Percentiles rank a stretch among this genome's conserved stretches.
Conservation (phyloP, 129 eudicot genomes). For the Escallonia herrerae region DNA sequence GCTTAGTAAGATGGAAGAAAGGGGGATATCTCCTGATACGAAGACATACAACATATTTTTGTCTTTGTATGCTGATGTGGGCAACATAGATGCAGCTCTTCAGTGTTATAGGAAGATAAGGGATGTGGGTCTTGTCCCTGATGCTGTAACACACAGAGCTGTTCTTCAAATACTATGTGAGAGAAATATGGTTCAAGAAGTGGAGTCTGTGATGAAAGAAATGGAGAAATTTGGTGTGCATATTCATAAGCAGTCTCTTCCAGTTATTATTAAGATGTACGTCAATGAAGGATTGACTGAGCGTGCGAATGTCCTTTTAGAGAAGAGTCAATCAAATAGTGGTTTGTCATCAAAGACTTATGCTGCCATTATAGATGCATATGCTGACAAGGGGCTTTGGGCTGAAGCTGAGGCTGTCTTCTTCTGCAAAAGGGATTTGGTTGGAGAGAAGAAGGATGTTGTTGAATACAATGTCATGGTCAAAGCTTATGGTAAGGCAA, state of each 20-base stretch:
- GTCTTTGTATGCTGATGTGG: conserved; percentile 52
- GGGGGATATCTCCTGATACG: conserved; percentile 62
- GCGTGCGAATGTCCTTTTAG: conserved; percentile 34
- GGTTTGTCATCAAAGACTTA: conserved; percentile 44
- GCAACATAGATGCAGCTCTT: conserved; percentile 53
- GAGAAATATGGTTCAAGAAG: conserved; percentile 49
- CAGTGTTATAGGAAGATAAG: conserved; percentile 50
- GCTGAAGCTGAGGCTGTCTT: conserved; percentile 81
- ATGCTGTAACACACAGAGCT: conserved; percentile 69
- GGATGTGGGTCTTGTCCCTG: conserved; percentile 70
- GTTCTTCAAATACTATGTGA: conserved; percentile 52
- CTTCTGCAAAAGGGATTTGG: conserved; percentile 28
- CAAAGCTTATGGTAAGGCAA: conserved; percentile 81
- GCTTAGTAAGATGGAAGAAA: conserved; percentile 71
- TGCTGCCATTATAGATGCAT: conserved; percentile 63
- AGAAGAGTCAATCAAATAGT: conserved; percentile 33
- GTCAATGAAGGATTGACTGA: conserved; percentile 51
- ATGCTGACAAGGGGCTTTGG: conserved; percentile 85
- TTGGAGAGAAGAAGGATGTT: conserved; percentile 46
- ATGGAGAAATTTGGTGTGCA: conserved; percentile 41
- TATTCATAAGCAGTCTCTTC: conserved; percentile 56
- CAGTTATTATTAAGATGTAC: conserved; percentile 53
- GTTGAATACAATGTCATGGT: conserved; percentile 78
- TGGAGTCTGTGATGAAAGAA: conserved; percentile 60
- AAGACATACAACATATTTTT: conserved; percentile 75